Evolutionary conservation across 75 land plant species (phyloP).

Genomic region (Selaginella tamariscina): DNA sequence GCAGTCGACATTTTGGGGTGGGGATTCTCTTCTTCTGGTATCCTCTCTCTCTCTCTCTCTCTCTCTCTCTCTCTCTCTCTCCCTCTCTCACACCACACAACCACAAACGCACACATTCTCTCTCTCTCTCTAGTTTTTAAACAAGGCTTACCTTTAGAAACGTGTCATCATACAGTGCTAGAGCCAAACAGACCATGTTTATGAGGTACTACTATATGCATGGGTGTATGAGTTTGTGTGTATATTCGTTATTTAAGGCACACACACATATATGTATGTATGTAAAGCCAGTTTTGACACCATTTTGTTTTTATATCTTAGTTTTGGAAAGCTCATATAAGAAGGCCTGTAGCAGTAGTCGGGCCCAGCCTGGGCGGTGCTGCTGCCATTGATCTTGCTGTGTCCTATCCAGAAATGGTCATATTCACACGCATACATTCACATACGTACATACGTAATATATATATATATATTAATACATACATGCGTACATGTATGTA

Average conservation of each 20-base stretch:
- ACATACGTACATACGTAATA: background rate
- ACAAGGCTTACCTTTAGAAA: background rate
- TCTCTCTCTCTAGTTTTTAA: background rate
- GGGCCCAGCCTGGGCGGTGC: constrained; percentile 98
- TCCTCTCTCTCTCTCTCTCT: background rate
- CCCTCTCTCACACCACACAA: too few species aligned
- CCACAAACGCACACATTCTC: too few species aligned
- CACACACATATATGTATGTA: too few species aligned
- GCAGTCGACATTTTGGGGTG: constrained; percentile 94
- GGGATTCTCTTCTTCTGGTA: constrained; percentile 86
- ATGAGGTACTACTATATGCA: background rate
- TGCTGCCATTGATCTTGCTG: constrained; percentile 86
- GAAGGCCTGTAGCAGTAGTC: constrained; percentile 70
- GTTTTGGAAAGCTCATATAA: constrained; percentile 77
- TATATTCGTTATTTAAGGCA: too few species aligned
- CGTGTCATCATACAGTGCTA: background rate
- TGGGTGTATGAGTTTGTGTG: too few species aligned
- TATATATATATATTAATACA: background rate
- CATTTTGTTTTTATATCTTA: constrained; percentile 17
- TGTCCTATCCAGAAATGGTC: constrained; percentile 54
- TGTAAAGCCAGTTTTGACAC: background rate
- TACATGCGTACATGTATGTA: background rate
- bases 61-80: too few species aligned
- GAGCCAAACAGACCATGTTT: background rate
- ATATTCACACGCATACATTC: too few species aligned